phyloP scores from a whole-genome alignment of 2,329 filamentous ascomycete genomes.

The Beauveria pseudobassiana region DNA sequence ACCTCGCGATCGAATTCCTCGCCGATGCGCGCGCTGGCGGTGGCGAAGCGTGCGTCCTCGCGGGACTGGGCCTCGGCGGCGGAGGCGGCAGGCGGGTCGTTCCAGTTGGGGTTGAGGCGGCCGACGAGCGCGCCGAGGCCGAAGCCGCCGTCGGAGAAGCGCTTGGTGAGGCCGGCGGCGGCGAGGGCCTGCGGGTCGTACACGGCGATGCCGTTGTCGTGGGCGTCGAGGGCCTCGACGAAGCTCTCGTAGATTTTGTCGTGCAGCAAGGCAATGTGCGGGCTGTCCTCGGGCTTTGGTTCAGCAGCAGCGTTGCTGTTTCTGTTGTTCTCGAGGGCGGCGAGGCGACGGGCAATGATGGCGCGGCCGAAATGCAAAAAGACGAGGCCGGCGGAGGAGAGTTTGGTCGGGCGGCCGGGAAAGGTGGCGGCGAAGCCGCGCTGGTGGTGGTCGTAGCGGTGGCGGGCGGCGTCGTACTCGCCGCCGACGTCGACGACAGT shows the following conservation, averaged over 20 bases:
- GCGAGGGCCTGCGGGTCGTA: slow-evolving; percentile 67
- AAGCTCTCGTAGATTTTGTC: slow-evolving; percentile 89
- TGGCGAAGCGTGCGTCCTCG: slow-evolving; percentile 74
- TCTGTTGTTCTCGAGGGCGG: slow-evolving; percentile 36
- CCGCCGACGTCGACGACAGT: slow-evolving; percentile 97
- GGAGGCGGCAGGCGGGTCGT: slow-evolving; percentile 52
- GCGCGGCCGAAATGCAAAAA: slow-evolving; percentile 90
- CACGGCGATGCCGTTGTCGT: slow-evolving; percentile 87
- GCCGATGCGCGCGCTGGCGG: slow-evolving; percentile 76
- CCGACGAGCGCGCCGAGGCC: slow-evolving; percentile 76
- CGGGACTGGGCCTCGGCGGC: slow-evolving; percentile 38
- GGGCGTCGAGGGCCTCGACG: slow-evolving; percentile 91
- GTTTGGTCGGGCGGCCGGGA: slow-evolving; percentile 75
- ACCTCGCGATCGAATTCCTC: slow-evolving; percentile 80
- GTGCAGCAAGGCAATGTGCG: slow-evolving; percentile 69
- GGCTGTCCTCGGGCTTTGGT: slow-evolving; percentile 44
- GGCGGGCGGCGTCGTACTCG: slow-evolving; percentile 68
- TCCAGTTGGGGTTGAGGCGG: slow-evolving; percentile 74
- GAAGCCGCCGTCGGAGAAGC: slow-evolving; percentile 77
- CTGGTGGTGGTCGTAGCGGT: slow-evolving; percentile 97
- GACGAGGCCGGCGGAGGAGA: slow-evolving; percentile 87
- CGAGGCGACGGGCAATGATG: slow-evolving; percentile 58
- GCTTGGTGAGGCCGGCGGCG: slow-evolving; percentile 68
- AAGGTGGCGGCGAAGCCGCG: slow-evolving; percentile 82
- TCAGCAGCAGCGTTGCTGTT: slow-evolving; percentile 26